Evolutionary conservation across 306 rosid genomes (phyloP).

Genomic region (Prunus mume): DNA sequence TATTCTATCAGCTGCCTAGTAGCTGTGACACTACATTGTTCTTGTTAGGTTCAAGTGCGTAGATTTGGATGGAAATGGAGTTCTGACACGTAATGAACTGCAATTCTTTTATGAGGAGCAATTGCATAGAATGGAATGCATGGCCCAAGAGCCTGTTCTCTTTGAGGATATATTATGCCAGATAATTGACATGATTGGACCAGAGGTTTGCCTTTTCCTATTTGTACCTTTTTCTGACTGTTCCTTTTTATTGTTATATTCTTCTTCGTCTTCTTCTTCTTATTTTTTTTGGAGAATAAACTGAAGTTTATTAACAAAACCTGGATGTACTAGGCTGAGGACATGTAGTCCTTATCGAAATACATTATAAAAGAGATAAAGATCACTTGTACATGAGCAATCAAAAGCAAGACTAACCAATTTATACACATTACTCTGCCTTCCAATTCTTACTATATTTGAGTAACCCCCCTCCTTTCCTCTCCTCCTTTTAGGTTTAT

Average conservation of each 20-base stretch:
- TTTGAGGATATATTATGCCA: slow-evolving; percentile 99
- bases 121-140: slow-evolving; percentile 98
- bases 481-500: not conserved
- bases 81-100: slow-evolving; percentile 86
- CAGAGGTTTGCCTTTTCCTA: slow-evolving; percentile 65
- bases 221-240: slow-evolving; percentile 17
- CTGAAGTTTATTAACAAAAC: not conserved
- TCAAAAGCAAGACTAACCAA: no score
- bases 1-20: slow-evolving; percentile 12
- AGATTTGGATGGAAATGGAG: slow-evolving; percentile 96
- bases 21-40: slow-evolving; percentile 24
- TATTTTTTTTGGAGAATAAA: not conserved
- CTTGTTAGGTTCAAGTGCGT: slow-evolving; percentile 89
- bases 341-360: not conserved
- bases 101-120: slow-evolving; percentile 99
- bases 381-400: no score
- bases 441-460: no score
- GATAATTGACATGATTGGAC: slow-evolving; percentile 91
- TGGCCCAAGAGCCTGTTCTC: slow-evolving; percentile 99
- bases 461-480: no score
- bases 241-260: not conserved
- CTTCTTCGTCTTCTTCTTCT: not conserved
- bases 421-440: no score
- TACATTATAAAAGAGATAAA: not conserved
- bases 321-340: not conserved